Evolutionary conservation across 768 basidiomycete species (phyloP), one percentile per base, ranked within the genome.

Genomic region (Rhodotorula sphaerocarpa): DNA sequence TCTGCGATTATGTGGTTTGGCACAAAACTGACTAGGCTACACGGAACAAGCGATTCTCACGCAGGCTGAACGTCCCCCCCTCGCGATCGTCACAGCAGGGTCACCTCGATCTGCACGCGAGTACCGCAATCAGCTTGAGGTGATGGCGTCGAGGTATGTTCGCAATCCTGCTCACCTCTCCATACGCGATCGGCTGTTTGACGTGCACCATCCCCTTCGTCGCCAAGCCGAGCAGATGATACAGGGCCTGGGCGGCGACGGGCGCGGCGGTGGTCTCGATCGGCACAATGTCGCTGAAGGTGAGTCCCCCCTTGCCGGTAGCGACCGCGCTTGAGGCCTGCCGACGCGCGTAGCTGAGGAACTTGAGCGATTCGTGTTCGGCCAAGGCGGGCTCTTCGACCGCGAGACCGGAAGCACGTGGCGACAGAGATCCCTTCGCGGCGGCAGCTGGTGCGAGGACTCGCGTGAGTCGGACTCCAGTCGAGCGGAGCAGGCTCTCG

Each of bases 261-360:
- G 28, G 27, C 23, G 45, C 34, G 34, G 47, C 41, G 16, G 62
- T 61, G n/a, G 33, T 36, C 0, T 34, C 47, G 5, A 51, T 42
- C 15, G 62, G 62, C 1, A 68, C 66, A 33, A 63, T 54, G 46
- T 58, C 62, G 57, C 46, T 54, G 57, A 63, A 63, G 39, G 54
- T 23, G 10, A 63, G 62, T n/a, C n/a, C n/a, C 42, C 34, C 41
- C 27, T 52, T 27, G 28, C 39, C 25, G 18, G 21, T 15, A 11
- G 41, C 14, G 20, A 50, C 31, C 2, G 25, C 7, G 30, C 18
- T 28, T 15, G 15, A 43, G 12, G 34, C 46, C 23, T 58, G 56
- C 4, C 51, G 56, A 5, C 48, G 43, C 7, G 56, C 46, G 46
- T 43, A 63, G 36, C 39, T 46, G 51, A 48, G 39, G 59, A 68